Conservation (phyloP, 805 yeast genomes). For the Pichia paraexigua region DNA sequence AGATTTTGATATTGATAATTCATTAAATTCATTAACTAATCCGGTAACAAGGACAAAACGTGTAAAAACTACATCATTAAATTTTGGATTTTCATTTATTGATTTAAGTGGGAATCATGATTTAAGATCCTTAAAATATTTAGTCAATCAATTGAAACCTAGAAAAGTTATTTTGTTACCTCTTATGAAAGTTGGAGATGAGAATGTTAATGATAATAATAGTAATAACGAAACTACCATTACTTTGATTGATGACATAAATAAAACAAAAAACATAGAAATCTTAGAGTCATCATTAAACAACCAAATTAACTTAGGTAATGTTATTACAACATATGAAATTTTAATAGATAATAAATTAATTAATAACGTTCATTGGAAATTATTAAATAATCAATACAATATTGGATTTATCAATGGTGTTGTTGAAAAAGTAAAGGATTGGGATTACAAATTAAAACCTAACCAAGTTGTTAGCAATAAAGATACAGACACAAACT, state of each 20-base stretch:
- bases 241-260: conserved; percentile 11
- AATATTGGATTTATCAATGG: conserved; percentile 80
- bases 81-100: conserved; percentile 58
- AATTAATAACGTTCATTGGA: conserved; percentile 67
- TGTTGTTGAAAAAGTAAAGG: conserved; percentile 29
- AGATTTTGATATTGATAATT: conserved; percentile 11
- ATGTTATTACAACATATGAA: conserved; percentile 47
- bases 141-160: conserved; percentile 74
- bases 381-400: conserved; percentile 69
- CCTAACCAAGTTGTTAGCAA: neutral
- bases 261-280: conserved; percentile 19
- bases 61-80: conserved; percentile 29
- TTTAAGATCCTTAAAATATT: conserved; percentile 68
- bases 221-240: conserved; percentile 14
- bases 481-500: neutral
- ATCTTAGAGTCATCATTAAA: conserved; percentile 31
- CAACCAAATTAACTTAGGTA: conserved; percentile 39
- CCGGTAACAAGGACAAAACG: conserved; percentile 15
- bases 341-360: conserved; percentile 62
- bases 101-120: conserved; percentile 85
- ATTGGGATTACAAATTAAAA: conserved; percentile 12
- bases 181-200: conserved; percentile 14
- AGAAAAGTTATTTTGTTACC: conserved; percentile 50
- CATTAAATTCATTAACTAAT: conserved; percentile 19
- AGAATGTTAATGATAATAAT: conserved; percentile 12